These are phyloP conservation scores for Pachysolen tannophilus DNA, from an alignment of 805 yeast genomes.

Conservation along the genomic window DNA sequence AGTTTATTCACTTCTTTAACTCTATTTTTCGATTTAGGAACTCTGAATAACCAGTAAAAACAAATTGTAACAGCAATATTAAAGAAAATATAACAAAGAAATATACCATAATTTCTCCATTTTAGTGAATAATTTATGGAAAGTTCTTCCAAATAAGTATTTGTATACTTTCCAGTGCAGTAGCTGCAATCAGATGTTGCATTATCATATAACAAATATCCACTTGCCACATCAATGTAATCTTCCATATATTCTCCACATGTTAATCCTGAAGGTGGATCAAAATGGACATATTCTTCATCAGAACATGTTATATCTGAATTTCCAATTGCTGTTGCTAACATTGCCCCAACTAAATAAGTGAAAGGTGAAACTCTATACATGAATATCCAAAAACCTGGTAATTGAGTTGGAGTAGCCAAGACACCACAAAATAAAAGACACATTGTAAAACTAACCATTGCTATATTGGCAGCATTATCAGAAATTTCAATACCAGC, in stretches of 20 bases:
- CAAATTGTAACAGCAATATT: constrained; percentile 29
- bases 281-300: constrained; percentile 39
- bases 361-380: constrained; percentile 57
- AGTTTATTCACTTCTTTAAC: constrained; percentile 25
- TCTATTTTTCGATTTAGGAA: constrained; percentile 19
- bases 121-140: constrained; percentile 34
- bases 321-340: constrained; percentile 26
- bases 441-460: constrained; percentile 1
- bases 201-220: constrained; percentile 30
- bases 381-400: constrained; percentile 37
- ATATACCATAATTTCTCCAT: constrained; percentile 63
- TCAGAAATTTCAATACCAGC: constrained; percentile 15
- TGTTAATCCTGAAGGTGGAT: constrained; percentile 38
- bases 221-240: constrained; percentile 25
- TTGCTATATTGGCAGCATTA: constrained; percentile 6
- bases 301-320: constrained; percentile 40
- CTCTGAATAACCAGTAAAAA: constrained; percentile 19
- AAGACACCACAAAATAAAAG: constrained; percentile 24
- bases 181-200: constrained; percentile 22
- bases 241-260: constrained; percentile 33
- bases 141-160: constrained; percentile 25
- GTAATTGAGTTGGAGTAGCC: constrained; percentile 30
- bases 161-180: constrained; percentile 23
- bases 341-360: constrained; percentile 42
- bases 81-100: constrained; percentile 32